These are phyloP conservation scores for Lonicera japonica DNA, from an alignment of 129 eudicot species.

Conservation along the genomic window DNA sequence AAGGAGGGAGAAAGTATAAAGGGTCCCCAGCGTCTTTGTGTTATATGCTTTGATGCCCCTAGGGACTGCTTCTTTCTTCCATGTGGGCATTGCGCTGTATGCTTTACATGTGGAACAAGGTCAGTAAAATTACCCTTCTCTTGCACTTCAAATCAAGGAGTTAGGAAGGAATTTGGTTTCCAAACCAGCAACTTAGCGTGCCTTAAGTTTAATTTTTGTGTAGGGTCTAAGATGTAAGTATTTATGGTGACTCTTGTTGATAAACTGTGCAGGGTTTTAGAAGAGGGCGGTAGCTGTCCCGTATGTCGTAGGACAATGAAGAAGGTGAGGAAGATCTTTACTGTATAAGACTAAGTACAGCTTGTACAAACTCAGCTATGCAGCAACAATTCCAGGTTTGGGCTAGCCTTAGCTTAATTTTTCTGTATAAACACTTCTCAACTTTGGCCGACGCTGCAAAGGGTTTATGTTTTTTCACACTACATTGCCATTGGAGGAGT, in stretches of 20 bases:
- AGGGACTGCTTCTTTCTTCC: conserved; percentile 32
- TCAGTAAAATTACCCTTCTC: neutral
- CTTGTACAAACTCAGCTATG: no score
- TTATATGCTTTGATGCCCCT: conserved; percentile 27
- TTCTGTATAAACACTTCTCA: neutral
- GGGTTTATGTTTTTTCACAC: neutral
- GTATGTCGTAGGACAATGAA: conserved; percentile 24
- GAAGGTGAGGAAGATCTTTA: conserved; percentile 28
- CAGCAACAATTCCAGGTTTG: no score
- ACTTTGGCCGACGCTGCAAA: neutral
- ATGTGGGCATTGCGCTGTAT: conserved; percentile 29
- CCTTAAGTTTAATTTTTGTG: neutral
- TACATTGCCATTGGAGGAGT: neutral
- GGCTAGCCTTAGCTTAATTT: neutral
- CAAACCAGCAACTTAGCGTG: no score
- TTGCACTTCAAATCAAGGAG: no score
- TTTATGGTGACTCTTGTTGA: no score
- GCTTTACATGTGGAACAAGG: conserved; percentile 31
- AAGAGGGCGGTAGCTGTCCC: conserved; percentile 29
- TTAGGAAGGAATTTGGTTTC: no score
- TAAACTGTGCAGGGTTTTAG: conserved; percentile 18
- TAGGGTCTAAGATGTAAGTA: neutral
- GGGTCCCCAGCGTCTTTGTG: conserved; percentile 10
- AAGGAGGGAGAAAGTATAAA: conserved; percentile 1
- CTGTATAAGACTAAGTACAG: conserved; percentile 6